phyloP scores from a whole-genome alignment of 2,329 filamentous ascomycete genomes.

The Amauroascus verrucosus region DNA sequence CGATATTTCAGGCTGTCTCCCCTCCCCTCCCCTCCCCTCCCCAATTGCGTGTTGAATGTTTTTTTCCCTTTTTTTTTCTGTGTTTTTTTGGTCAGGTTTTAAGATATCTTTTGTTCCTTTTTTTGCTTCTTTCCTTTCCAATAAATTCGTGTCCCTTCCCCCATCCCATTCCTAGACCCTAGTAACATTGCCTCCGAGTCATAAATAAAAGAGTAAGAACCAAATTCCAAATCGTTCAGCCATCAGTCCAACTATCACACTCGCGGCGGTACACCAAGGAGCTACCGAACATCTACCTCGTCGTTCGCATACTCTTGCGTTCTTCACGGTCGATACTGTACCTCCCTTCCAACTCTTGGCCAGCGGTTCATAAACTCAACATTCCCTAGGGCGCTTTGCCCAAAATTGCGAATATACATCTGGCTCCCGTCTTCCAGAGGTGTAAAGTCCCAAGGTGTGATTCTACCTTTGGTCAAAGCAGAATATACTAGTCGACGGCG shows the following conservation, averaged over 20 bases:
- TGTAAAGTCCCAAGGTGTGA: conserved; percentile 78
- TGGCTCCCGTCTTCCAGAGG: conserved; percentile 43
- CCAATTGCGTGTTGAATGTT: neutral
- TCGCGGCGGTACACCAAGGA: too few species aligned
- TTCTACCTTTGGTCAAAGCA: conserved; percentile 63
- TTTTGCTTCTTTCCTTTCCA: neutral
- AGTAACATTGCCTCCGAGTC: too few species aligned
- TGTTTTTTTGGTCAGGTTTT: too few species aligned
- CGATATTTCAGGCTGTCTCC: neutral
- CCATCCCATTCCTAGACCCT: too few species aligned
- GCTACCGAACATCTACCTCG: too few species aligned
- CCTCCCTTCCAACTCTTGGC: conserved; percentile 20
- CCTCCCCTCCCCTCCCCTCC: too few species aligned
- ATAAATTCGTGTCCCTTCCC: neutral
- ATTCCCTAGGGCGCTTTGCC: conserved; percentile 34
- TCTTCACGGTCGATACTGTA: conserved; percentile 11
- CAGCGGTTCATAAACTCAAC: conserved; percentile 35
- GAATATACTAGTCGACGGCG: conserved; percentile 68
- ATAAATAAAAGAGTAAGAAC: too few species aligned
- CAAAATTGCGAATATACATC: conserved; percentile 63
- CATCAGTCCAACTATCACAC: too few species aligned
- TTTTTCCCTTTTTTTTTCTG: neutral
- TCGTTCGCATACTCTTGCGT: neutral
- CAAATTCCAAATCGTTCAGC: too few species aligned
- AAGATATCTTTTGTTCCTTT: conserved; percentile 4